A percentile compares a stretch with the other conserved stretches of the same genome.
Conservation (phyloP, 2,329 filamentous ascomycete species). For the Penicillium sp. region DNA sequence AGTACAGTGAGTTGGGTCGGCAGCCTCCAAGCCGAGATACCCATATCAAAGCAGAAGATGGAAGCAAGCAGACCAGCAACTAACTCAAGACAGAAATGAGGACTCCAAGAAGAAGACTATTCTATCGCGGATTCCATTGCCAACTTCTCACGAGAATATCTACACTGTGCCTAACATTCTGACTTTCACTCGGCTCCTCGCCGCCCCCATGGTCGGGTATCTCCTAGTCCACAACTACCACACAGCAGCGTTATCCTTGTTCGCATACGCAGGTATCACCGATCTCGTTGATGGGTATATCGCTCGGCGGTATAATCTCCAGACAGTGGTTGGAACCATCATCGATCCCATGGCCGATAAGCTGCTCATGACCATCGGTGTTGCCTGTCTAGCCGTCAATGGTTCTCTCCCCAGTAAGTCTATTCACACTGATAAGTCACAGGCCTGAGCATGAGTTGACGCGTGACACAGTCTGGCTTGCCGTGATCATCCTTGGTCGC, state of each 20-base stretch:
- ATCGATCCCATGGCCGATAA: constrained; percentile 98
- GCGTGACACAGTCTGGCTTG: constrained; percentile 67
- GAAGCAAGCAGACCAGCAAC: background rate
- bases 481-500: constrained; percentile 83
- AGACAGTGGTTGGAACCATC: constrained; percentile 91
- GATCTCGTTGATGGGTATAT: constrained; percentile 95
- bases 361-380: constrained; percentile 88
- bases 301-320: constrained; percentile 78
- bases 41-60: background rate
- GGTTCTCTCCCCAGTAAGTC: constrained; percentile 72
- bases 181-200: constrained; percentile 79
- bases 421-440: background rate
- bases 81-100: constrained; percentile 19
- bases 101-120: constrained; percentile 31
- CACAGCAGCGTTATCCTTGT: constrained; percentile 75
- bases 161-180: constrained; percentile 95
- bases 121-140: constrained; percentile 33
- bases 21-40: background rate
- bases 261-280: constrained; percentile 86
- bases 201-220: constrained; percentile 84
- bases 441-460: background rate
- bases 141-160: constrained; percentile 73
- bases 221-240: constrained; percentile 81
- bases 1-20: constrained; percentile 22
- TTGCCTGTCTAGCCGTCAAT: constrained; percentile 79